Evolutionary conservation across 805 yeast species (phyloP), one percentile per base, ranked within the genome.

Genomic region (Spathaspora sp.): DNA sequence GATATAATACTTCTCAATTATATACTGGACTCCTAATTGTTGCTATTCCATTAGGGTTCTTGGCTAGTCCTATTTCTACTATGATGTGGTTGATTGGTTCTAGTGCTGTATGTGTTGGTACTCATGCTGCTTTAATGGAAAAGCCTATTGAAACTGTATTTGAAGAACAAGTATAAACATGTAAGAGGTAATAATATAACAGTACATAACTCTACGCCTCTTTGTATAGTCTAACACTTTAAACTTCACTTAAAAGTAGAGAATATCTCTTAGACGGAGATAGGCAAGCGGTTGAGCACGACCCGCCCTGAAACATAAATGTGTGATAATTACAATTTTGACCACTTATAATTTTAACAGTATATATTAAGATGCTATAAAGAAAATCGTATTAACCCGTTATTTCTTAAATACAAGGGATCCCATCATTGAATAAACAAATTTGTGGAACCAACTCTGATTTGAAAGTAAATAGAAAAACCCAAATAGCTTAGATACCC

Each of bases 131-230:
- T 2, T 75, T 93, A 56, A 78, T 94, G 81, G 98, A 94, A 65
- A 94, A 93, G 72, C 99, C 99, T 18, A 85, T 92, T 54, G 98
- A 94, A 73, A 85, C 93, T 39, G 92, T 93, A 17, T 94, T 93
- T 65, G 94, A 91, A 64, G 97, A 90, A 66, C 89, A 87, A 58
- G 78, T 74, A 39, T 74, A 63, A 43, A 9, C 32, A 10, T 29
- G 14, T 29, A 29, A 23, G 26, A 23, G 26, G 26, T 29, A 4
- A 29, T 29, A 29, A 10, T 29, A 29, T 29, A 29, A 10, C 11
- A 10, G 4, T 29, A 29, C 11, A 10, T 29, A 10, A 29, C 32
- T 29, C 4, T 3, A 29, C 11, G 29, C 14, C 32, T 10, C 14
- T 29, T 29, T 29, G 32, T 12, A 4, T 12, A 29, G 6, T 7